phyloP scores from a whole-genome alignment of 2,329 filamentous ascomycete species.

The Apiospora malaysiana region DNA sequence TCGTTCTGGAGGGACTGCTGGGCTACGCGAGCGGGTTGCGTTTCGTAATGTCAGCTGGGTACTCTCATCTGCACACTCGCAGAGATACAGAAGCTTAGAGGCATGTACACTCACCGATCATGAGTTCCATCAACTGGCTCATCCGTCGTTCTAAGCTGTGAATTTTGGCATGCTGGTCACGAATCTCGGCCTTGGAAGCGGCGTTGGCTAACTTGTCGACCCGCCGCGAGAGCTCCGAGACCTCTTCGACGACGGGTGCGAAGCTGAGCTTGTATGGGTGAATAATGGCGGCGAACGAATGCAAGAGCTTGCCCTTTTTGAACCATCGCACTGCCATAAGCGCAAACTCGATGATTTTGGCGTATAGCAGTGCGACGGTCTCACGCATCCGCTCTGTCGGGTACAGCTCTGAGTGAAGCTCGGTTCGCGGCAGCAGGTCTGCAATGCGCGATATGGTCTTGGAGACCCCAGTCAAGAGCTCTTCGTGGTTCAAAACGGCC shows the following conservation, averaged over 20 bases:
- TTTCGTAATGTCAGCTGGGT: no score
- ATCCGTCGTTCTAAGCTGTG: neutral
- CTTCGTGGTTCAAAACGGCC: conserved; percentile 30
- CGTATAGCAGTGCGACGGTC: conserved; percentile 29
- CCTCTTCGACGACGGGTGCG: conserved; percentile 27
- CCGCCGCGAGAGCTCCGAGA: conserved; percentile 23
- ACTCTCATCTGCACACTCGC: no score
- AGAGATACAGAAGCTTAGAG: no score
- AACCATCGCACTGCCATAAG: conserved; percentile 31
- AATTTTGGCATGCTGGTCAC: conserved; percentile 26
- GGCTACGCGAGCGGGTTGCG: no score
- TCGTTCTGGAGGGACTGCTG: neutral
- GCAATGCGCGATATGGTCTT: conserved; percentile 29
- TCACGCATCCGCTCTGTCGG: conserved; percentile 28
- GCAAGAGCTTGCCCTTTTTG: conserved; percentile 26
- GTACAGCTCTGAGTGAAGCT: conserved; percentile 28
- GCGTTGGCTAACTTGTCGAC: conserved; percentile 28
- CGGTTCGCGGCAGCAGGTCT: conserved; percentile 27
- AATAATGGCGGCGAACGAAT: conserved; percentile 26
- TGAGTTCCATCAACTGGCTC: neutral
- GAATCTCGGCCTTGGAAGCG: conserved; percentile 28
- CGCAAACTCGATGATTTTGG: conserved; percentile 33
- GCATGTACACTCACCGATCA: neutral
- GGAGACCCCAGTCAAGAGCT: conserved; percentile 25
- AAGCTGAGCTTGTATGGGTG: conserved; percentile 31